Conservation (phyloP, 306 rosid species). For the Potentilla sterilis region DNA sequence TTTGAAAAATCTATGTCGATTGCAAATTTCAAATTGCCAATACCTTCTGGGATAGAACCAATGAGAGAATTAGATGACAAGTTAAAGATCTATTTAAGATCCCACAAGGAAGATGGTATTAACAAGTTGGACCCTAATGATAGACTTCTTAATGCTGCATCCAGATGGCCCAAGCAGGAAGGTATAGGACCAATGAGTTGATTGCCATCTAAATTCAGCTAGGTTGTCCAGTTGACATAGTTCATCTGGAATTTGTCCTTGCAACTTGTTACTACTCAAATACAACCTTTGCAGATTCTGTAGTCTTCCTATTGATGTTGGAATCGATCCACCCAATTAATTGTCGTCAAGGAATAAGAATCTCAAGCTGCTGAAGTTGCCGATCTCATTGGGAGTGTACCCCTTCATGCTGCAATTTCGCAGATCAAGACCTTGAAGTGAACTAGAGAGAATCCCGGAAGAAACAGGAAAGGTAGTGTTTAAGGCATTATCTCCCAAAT, state of each 20-base stretch:
- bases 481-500: no score
- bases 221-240: not conserved
- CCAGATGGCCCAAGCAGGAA: not conserved
- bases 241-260: not conserved
- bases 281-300: accelerated
- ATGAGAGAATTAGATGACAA: conserved; percentile 11
- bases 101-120: conserved; percentile 7
- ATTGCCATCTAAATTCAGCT: accelerated
- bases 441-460: no score
- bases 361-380: no score
- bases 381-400: no score
- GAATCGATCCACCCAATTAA: not conserved
- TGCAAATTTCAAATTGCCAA: not conserved
- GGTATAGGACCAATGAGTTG: conserved; percentile 1
- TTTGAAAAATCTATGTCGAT: not conserved
- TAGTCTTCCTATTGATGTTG: not conserved
- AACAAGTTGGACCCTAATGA: not conserved
- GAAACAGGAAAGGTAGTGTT: no score
- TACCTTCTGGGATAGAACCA: not conserved
- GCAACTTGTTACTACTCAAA: not conserved
- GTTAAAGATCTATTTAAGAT: not conserved
- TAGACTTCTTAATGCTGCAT: not conserved
- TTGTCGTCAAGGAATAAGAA: no score
- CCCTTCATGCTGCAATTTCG: no score
- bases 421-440: no score